Conservation (phyloP, 345 rosid species). For the Lumnitzera littorea region DNA sequence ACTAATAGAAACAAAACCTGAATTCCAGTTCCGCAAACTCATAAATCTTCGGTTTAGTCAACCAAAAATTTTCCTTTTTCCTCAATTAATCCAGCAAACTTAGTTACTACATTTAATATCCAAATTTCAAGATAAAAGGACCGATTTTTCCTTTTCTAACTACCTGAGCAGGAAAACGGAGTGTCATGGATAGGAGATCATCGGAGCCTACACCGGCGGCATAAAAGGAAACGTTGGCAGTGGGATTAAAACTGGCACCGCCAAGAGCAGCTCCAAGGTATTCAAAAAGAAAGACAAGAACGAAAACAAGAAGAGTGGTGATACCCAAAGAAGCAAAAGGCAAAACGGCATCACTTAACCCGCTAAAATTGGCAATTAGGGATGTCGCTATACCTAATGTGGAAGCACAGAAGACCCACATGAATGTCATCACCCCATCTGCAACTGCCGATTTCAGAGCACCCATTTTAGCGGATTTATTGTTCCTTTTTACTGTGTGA, state of each 20-base stretch:
- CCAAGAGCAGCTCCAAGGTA: conserved; percentile 54
- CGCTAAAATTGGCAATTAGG: conserved; percentile 38
- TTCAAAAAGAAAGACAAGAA: conserved; percentile 51
- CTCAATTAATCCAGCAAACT: too few relatives aligned
- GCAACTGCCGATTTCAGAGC: conserved; percentile 56
- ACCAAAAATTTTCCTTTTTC: too few relatives aligned
- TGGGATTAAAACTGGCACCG: conserved; percentile 94
- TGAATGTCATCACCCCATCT: conserved; percentile 53
- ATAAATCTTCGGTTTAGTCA: too few relatives aligned
- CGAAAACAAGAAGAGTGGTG: conserved; percentile 47
- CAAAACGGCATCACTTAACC: conserved; percentile 41
- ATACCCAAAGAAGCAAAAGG: conserved; percentile 24
- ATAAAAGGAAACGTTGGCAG: conserved; percentile 74
- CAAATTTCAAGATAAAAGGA: not conserved
- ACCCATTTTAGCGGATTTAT: conserved; percentile 30
- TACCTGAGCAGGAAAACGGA: conserved; percentile 93
- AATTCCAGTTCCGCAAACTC: too few relatives aligned
- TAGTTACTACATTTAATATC: not conserved
- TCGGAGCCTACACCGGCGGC: conserved; percentile 76
- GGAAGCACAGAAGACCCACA: conserved; percentile 64
- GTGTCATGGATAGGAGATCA: conserved; percentile 71
- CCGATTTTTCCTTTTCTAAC: not conserved
- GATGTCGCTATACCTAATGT: conserved; percentile 51
- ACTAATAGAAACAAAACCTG: too few relatives aligned
- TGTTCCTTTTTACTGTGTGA: not conserved